phyloP scores from a whole-genome alignment of 768 basidiomycete species.

The Mycena vulgaris region DNA sequence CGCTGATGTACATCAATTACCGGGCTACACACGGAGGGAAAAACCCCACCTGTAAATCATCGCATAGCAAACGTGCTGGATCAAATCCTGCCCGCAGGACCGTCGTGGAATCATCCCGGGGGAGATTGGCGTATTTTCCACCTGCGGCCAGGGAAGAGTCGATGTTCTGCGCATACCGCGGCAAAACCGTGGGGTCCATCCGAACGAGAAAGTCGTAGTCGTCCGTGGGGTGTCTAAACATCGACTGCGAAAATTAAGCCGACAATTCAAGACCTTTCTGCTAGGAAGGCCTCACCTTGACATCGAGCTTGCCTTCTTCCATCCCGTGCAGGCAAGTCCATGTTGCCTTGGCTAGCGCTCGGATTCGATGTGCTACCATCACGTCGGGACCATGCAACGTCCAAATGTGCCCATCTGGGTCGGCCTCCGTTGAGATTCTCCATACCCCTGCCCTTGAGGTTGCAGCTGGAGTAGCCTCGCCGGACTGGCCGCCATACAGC shows the following conservation, averaged over 20 bases:
- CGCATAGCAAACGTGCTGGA: slow-evolving; percentile 76
- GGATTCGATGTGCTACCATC: slow-evolving; percentile 82
- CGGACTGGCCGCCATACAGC: slow-evolving; percentile 66
- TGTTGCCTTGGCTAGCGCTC: slow-evolving; percentile 82
- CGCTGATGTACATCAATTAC: slow-evolving; percentile 57
- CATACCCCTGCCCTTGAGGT: slow-evolving; percentile 68
- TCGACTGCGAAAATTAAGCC: slow-evolving; percentile 61
- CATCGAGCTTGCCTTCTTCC: slow-evolving; percentile 65
- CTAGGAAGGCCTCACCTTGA: slow-evolving; percentile 64
- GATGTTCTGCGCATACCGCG: slow-evolving; percentile 84
- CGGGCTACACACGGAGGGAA: slow-evolving; percentile 15
- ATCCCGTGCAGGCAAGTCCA: slow-evolving; percentile 70
- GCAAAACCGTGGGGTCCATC: slow-evolving; percentile 73
- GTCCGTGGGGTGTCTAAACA: slow-evolving; percentile 87
- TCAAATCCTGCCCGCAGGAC: slow-evolving; percentile 81
- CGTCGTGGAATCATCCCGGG: slow-evolving; percentile 43
- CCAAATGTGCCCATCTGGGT: slow-evolving; percentile 84
- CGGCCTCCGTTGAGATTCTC: slow-evolving; percentile 85
- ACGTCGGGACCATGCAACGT: slow-evolving; percentile 75
- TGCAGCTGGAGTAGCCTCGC: slow-evolving; percentile 41
- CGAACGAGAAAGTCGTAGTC: slow-evolving; percentile 92
- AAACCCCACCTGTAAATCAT: slow-evolving; percentile 79
- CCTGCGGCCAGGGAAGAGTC: slow-evolving; percentile 59
- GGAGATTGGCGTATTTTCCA: slow-evolving; percentile 64
- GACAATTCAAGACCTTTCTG: slow-evolving; percentile 1